These are phyloP conservation scores for Karstenula rhodostoma DNA, from an alignment of 2,329 filamentous ascomycete species.

Conservation along the genomic window DNA sequence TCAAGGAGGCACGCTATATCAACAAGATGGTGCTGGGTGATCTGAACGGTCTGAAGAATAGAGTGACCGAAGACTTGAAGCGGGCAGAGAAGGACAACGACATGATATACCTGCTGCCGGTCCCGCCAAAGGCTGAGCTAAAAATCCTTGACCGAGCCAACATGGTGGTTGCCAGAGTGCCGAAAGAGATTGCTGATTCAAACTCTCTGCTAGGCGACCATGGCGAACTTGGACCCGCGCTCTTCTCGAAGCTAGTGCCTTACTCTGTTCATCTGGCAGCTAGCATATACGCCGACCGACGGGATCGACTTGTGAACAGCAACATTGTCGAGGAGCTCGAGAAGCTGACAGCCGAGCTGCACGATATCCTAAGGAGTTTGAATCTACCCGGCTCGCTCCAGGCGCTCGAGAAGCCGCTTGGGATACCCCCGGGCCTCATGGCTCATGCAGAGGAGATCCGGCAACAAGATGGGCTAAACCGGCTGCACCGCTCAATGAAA, in stretches of 20 bases:
- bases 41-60: constrained; percentile 80
- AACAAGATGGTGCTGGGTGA: constrained; percentile 84
- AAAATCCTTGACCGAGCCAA: constrained; percentile 84
- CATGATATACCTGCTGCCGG: constrained; percentile 86
- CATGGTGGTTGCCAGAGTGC: constrained; percentile 83
- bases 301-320: constrained; percentile 89
- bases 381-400: constrained; percentile 93
- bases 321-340: constrained; percentile 87
- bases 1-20: constrained; percentile 84
- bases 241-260: constrained; percentile 92
- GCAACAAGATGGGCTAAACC: constrained; percentile 84
- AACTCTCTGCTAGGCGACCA: constrained; percentile 81
- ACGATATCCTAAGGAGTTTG: constrained; percentile 79
- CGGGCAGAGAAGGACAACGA: constrained; percentile 96
- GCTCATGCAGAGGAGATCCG: constrained; percentile 94
- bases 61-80: constrained; percentile 86
- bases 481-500: constrained; percentile 79
- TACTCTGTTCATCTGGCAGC: constrained; percentile 95
- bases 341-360: constrained; percentile 77
- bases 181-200: constrained; percentile 82
- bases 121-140: constrained; percentile 88
- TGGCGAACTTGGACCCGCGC: constrained; percentile 79
- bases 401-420: constrained; percentile 92
- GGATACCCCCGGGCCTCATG: constrained; percentile 82
- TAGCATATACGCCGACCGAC: constrained; percentile 91